These are phyloP conservation scores for Chytriomyces sp. DNA, from an alignment of 192 early-diverging fungal species.

Conservation along the genomic window DNA sequence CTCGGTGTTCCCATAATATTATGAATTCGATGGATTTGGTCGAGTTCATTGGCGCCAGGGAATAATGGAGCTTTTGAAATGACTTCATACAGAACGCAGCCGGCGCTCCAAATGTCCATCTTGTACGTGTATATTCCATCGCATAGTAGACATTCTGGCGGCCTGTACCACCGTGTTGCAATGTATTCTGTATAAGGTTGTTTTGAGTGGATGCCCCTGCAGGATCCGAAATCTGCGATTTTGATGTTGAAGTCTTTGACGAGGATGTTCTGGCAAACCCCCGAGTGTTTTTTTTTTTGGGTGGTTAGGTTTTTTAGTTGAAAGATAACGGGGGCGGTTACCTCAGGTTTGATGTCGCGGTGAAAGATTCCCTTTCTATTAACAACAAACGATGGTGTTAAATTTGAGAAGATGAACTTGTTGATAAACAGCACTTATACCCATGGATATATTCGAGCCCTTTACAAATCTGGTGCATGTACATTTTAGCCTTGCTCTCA, in stretches of 20 bases:
- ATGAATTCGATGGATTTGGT: constrained; percentile 67
- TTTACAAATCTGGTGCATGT: constrained; percentile 62
- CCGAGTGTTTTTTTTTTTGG: too few relatives aligned
- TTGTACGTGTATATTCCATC: constrained; percentile 62
- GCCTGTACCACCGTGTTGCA: constrained; percentile 70
- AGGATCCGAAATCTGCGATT: constrained; percentile 69
- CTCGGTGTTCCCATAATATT: constrained; percentile 63
- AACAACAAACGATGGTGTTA: background rate
- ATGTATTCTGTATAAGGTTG: constrained; percentile 73
- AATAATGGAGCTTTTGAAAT: constrained; percentile 61
- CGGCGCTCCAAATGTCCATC: constrained; percentile 70
- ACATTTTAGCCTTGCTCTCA: constrained; percentile 60
- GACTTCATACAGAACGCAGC: constrained; percentile 67
- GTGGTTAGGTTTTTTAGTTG: constrained; percentile 16
- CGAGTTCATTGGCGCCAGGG: constrained; percentile 66
- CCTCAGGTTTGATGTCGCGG: constrained; percentile 68
- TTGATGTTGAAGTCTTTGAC: constrained; percentile 60
- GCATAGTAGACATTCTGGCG: constrained; percentile 67
- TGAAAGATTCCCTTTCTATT: constrained; percentile 67
- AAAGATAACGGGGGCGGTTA: constrained; percentile 17
- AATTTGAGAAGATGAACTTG: too few relatives aligned
- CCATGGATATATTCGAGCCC: constrained; percentile 67
- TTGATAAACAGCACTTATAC: constrained; percentile 13
- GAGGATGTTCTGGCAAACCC: constrained; percentile 54
- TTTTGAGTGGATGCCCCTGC: constrained; percentile 67